Evolutionary conservation across 2,329 filamentous ascomycete species (phyloP).

Genomic region (Ophiosphaerella narmari): DNA sequence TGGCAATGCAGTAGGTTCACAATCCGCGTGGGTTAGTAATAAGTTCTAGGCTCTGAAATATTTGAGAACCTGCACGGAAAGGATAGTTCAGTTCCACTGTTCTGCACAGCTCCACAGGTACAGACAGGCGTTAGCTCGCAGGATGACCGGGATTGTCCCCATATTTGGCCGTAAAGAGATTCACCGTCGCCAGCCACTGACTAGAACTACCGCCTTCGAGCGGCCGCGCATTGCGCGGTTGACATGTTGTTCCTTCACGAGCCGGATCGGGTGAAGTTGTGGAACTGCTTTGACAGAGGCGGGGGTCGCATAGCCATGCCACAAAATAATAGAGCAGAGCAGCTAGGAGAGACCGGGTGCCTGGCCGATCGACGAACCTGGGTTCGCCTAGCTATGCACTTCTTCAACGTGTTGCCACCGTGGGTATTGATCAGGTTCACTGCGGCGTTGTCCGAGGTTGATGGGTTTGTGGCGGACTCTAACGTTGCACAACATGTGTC

Average conservation of each 20-base stretch:
- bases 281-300: conserved; percentile 25
- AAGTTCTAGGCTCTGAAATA: conserved; percentile 16
- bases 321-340: conserved; percentile 1
- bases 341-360: conserved; percentile 8
- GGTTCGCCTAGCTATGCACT: conserved; percentile 17
- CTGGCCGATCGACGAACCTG: conserved; percentile 34
- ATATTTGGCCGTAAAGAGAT: conserved; percentile 9
- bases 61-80: conserved; percentile 8
- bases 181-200: conserved; percentile 8
- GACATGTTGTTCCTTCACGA: conserved; percentile 8
- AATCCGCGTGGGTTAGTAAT: conserved; percentile 10
- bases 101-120: conserved; percentile 22
- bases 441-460: conserved; percentile 7
- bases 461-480: conserved; percentile 1
- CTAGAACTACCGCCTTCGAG: conserved; percentile 4
- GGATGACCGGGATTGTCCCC: conserved; percentile 14
- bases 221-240: conserved; percentile 42
- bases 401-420: background rate
- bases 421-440: background rate
- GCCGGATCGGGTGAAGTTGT: conserved; percentile 14
- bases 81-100: conserved; percentile 23
- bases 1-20: conserved; percentile 7
- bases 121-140: conserved; percentile 19
- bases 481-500: background rate
- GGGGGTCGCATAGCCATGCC: conserved; percentile 24